Evolutionary conservation across 2,329 filamentous ascomycete species (phyloP), one percentile per base, ranked within the genome.

Genomic region (Claviceps maximensis): DNA sequence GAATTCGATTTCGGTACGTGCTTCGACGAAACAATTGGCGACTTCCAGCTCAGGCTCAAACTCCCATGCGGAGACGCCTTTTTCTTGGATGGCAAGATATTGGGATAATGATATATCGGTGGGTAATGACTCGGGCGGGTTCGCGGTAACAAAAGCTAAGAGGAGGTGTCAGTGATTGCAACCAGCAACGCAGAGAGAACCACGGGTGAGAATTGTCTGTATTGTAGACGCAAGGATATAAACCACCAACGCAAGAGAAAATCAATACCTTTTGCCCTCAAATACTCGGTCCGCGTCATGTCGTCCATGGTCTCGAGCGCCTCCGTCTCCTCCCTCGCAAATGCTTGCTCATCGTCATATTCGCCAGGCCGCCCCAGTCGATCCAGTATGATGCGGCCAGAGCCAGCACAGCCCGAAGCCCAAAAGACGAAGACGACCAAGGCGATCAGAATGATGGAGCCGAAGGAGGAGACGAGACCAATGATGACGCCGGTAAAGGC

Each of bases 1-100:
- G 72, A 98, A 98, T 67, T 98, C 93, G 58, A 98, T 95, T 69
- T 98, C 93, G 12, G 93, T 98, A 59, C 93, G 82, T 42, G 75
- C 91, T 70, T 98, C 91, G 58, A 98, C 93, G 65, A 98, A 98
- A 69, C 93, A 98, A 70, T 97, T 97, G 60, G 93, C 93, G 60
- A 97, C 96, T 70, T 98, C 93, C 38, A 97, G 74, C 69, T 98
- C 93, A n/a, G 93, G 93, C 68, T 97, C 93, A 63, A 98, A 98
- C 68, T 98, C 93, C 93, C 93, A 98, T 7, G 93, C 93, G 5
- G 93, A 95, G n/a, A 98, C 91, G 50, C 93, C 93, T 69, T 98
- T 98, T 73, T 98, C 93, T 72, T 98, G 93, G 59, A 98, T 98
- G 44, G 93, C 93, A 55, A 98, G 79, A 67, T 95, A 97, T 67